A percentile compares a stretch with the other conserved stretches of the same genome.
These are phyloP conservation scores for Ascochyta pisi DNA, from an alignment of 2,329 filamentous ascomycete species.

Conservation along the genomic window DNA sequence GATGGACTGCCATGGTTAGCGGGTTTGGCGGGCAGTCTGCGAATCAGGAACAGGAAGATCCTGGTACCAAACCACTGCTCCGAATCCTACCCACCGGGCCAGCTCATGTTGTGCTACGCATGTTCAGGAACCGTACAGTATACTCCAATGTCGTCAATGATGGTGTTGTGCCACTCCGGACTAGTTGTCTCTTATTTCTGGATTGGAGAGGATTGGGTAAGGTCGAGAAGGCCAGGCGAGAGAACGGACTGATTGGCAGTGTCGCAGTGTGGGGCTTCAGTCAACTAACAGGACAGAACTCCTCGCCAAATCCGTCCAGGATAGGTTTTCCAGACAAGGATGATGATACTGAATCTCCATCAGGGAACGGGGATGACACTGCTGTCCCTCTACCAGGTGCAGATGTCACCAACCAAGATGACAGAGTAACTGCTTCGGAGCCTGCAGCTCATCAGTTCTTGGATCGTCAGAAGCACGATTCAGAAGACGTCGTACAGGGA, in stretches of 20 bases:
- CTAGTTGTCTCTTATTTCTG: slow-evolving; percentile 93
- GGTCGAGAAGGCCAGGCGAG: slow-evolving; percentile 91
- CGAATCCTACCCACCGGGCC: slow-evolving; percentile 90
- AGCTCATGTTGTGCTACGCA: slow-evolving; percentile 83
- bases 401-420: slow-evolving; percentile 72
- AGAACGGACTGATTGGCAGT: slow-evolving; percentile 90
- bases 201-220: slow-evolving; percentile 94
- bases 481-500: slow-evolving; percentile 18
- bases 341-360: slow-evolving; percentile 37
- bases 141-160: slow-evolving; percentile 99
- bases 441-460: slow-evolving; percentile 43
- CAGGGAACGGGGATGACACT: slow-evolving; percentile 44
- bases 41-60: slow-evolving; percentile 66
- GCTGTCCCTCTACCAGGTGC: slow-evolving; percentile 75
- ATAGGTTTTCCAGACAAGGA: slow-evolving; percentile 40
- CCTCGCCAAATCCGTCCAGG: slow-evolving; percentile 63
- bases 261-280: slow-evolving; percentile 95
- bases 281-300: slow-evolving; percentile 77
- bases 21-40: slow-evolving; percentile 71
- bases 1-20: slow-evolving; percentile 87
- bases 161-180: slow-evolving; percentile 92
- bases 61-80: slow-evolving; percentile 85
- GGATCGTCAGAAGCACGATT: slow-evolving; percentile 35
- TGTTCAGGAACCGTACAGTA: slow-evolving; percentile 88
- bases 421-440: slow-evolving; percentile 53